Base-by-base conservation (phyloP, 2,329 filamentous ascomycete species). In the Neoscytalidium dimidiatum region DNA sequence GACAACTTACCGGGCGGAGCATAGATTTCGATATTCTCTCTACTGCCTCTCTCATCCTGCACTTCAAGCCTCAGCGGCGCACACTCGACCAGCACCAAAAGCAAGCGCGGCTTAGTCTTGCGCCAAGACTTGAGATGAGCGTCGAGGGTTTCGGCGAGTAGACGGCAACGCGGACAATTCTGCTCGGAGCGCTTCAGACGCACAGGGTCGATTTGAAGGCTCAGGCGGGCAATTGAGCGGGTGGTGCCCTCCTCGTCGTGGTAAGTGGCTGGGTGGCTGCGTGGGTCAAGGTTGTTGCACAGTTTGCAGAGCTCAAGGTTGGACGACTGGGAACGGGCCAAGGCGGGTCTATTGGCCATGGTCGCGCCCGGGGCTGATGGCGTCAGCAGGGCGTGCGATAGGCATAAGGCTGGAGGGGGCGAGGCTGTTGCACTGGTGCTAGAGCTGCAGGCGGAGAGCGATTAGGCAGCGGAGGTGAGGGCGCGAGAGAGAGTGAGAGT, bases 211-310 rank as follows among this genome's bases (percentile, higher is more conserved):
- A 60, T 1, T 3, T 28, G 35, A 8, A 60, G 41, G 7, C 21
- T 44, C 14, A 60, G 28, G 5, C 7, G n/a, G 14, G 56, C 56
- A n/a, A 60, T 44, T 26, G 56, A 46, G 28, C 38, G 56, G 7
- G 23, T n/a, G 0, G 35, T 60, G 28, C 26, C 31, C 13, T 44
- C 56, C 23, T 43, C 23, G 17, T 60, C 56, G 23, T 46, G 41
- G n/a, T 29, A 44, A 28, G 56, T 60, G 28, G 56, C 35, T n/a
- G 56, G 41, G 41, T 60, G 56, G 23, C 56, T 46, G 26, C 56
- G 56, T 3, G 56, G 56, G 23, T 60, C 56, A 6, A 60, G 56
- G 31, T 46, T 60, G 56, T 60, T 60, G 56, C 56, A 60, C 41
- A 46, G 23, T 26, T 46, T 60, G 41, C 56, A 60, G 23, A n/a